These are phyloP conservation scores for Exophiala spinifera DNA, from an alignment of 2,329 filamentous ascomycete species.

Conservation along the genomic window DNA sequence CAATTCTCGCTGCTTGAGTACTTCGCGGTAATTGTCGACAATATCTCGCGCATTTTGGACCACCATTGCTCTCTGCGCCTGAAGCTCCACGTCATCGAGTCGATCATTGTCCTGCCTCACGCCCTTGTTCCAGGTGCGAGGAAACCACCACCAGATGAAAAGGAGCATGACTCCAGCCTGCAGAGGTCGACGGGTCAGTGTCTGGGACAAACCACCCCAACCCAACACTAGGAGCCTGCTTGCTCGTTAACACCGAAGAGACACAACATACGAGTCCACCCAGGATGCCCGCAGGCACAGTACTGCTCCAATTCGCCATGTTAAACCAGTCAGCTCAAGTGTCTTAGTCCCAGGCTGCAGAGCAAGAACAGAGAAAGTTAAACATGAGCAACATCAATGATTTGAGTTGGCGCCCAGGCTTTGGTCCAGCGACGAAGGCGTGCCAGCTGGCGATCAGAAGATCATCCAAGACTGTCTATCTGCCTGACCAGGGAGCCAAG, in stretches of 20 bases:
- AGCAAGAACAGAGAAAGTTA: background rate
- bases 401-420: background rate
- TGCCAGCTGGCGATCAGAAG: background rate
- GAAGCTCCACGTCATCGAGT: background rate
- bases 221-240: background rate
- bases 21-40: conserved; percentile 1
- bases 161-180: background rate
- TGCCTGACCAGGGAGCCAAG: no score
- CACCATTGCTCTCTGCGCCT: background rate
- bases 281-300: background rate
- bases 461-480: no score
- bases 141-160: conserved; percentile 11
- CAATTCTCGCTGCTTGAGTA: background rate
- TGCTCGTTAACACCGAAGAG: background rate
- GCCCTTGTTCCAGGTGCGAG: conserved; percentile 1
- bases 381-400: background rate
- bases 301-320: background rate
- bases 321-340: no score
- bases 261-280: background rate
- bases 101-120: background rate
- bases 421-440: background rate
- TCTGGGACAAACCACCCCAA: no score
- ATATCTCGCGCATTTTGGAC: background rate
- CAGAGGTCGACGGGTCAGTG: background rate
- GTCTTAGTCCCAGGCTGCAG: background rate